Conservation (phyloP, 495 filamentous ascomycete genomes). For the Talaromyces borbonicus region DNA sequence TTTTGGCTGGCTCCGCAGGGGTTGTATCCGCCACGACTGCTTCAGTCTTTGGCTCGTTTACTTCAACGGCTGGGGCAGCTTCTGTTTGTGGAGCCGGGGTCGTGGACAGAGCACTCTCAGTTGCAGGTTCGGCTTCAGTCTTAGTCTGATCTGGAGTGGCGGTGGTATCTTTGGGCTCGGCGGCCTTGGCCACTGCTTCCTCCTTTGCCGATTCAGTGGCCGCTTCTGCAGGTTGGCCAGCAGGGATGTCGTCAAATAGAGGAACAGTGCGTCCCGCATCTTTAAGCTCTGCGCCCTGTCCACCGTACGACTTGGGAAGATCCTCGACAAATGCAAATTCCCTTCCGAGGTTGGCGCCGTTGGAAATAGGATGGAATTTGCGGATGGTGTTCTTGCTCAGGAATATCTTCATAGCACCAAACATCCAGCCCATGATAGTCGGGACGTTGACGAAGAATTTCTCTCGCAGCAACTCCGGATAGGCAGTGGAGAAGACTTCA, state of each 20-base stretch:
- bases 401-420: constrained; percentile 66
- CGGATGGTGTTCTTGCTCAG: constrained; percentile 67
- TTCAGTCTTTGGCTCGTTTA: constrained; percentile 7
- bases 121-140: constrained; percentile 4
- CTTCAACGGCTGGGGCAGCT: constrained; percentile 12
- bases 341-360: constrained; percentile 56
- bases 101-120: background rate
- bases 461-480: constrained; percentile 77
- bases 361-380: constrained; percentile 76
- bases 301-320: constrained; percentile 61
- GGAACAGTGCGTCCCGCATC: constrained; percentile 19
- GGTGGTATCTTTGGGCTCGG: background rate
- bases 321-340: constrained; percentile 52
- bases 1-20: constrained; percentile 11
- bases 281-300: constrained; percentile 42
- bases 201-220: constrained; percentile 13
- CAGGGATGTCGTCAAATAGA: constrained; percentile 14
- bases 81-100: constrained; percentile 14
- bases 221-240: background rate
- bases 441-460: constrained; percentile 95
- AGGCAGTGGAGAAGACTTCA: constrained; percentile 62
- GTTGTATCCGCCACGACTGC: constrained; percentile 8
- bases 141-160: constrained; percentile 5
- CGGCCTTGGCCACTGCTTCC: background rate
- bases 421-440: constrained; percentile 80